These are phyloP conservation scores for Penicillium paxilli DNA, from an alignment of 495 filamentous ascomycete species.

Conservation along the genomic window DNA sequence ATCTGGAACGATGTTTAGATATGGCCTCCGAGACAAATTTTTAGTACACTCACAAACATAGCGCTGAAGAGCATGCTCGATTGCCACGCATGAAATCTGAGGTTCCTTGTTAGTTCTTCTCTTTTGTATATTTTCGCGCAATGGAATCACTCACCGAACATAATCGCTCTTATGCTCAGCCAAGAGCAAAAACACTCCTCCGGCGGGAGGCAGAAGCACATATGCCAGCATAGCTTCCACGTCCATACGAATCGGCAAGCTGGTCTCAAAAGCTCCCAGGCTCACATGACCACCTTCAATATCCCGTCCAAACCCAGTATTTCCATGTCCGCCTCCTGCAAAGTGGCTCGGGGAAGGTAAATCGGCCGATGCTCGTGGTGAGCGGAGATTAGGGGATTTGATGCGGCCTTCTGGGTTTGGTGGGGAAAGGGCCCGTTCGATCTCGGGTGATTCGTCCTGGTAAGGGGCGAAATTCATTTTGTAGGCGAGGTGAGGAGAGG, in stretches of 20 bases:
- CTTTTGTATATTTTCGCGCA: neutral
- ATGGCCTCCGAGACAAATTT: neutral
- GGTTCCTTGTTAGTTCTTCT: neutral
- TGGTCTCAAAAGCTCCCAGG: slow-evolving; percentile 73
- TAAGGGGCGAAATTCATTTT: slow-evolving; percentile 95
- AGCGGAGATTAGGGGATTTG: slow-evolving; percentile 49
- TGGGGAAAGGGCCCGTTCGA: slow-evolving; percentile 69
- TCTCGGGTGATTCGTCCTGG: slow-evolving; percentile 82
- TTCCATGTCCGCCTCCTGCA: slow-evolving; percentile 30
- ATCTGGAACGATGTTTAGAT: slow-evolving; percentile 41
- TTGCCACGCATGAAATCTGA: slow-evolving; percentile 95
- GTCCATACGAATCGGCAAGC: slow-evolving; percentile 77
- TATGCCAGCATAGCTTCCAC: slow-evolving; percentile 93
- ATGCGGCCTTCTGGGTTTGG: slow-evolving; percentile 49
- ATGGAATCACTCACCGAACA: slow-evolving; percentile 65
- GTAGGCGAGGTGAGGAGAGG: slow-evolving; percentile 1
- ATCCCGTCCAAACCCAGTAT: slow-evolving; percentile 37
- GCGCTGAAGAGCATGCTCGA: slow-evolving; percentile 81
- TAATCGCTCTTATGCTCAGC: slow-evolving; percentile 95
- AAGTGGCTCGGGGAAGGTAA: slow-evolving; percentile 46
- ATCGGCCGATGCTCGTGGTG: slow-evolving; percentile 39
- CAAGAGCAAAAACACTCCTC: slow-evolving; percentile 80
- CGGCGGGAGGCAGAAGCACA: slow-evolving; percentile 80
- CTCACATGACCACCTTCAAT: slow-evolving; percentile 61
- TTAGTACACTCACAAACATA: slow-evolving; percentile 64